A percentile compares a stretch with the other conserved stretches of the same genome.
phyloP scores from a whole-genome alignment of 345 rosid species.

The Turritis glabra region DNA sequence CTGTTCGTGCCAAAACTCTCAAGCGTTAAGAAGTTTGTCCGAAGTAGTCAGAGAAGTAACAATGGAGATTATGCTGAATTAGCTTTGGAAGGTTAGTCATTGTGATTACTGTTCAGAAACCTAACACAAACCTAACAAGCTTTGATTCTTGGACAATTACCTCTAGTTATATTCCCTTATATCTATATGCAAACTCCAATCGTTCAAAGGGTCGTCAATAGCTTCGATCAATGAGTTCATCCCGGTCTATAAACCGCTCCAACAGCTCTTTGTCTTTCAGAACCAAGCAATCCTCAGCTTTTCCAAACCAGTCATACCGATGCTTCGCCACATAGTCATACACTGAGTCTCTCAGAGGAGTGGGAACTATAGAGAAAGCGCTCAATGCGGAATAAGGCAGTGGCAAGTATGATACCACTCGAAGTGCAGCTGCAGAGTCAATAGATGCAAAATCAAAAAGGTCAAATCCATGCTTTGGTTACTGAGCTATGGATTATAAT shows the following conservation, averaged over 20 bases:
- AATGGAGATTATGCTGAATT: neutral
- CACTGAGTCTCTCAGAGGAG: conserved; percentile 69
- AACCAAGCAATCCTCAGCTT: conserved; percentile 67
- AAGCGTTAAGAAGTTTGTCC: neutral
- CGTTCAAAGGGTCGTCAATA: neutral
- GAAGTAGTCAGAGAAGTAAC: neutral
- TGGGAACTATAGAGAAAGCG: conserved; percentile 55
- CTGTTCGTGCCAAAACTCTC: neutral
- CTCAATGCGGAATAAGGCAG: conserved; percentile 76
- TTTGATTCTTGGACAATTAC: conserved; percentile 1
- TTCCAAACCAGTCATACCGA: conserved; percentile 82
- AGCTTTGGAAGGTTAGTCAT: neutral
- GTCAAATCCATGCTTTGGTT: neutral
- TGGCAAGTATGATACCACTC: conserved; percentile 73
- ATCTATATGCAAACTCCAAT: neutral
- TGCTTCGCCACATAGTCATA: conserved; percentile 74
- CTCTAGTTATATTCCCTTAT: neutral
- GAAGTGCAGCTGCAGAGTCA: conserved; percentile 69
- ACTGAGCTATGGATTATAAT: neutral
- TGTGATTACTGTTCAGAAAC: neutral
- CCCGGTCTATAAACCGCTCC: conserved; percentile 78
- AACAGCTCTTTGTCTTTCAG: conserved; percentile 67
- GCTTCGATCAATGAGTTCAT: conserved; percentile 54
- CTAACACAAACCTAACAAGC: neutral
- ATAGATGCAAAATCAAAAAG: neutral